Evolutionary conservation across 164 flowering plant species (phyloP).

Genomic region (Tetracentron sinense): DNA sequence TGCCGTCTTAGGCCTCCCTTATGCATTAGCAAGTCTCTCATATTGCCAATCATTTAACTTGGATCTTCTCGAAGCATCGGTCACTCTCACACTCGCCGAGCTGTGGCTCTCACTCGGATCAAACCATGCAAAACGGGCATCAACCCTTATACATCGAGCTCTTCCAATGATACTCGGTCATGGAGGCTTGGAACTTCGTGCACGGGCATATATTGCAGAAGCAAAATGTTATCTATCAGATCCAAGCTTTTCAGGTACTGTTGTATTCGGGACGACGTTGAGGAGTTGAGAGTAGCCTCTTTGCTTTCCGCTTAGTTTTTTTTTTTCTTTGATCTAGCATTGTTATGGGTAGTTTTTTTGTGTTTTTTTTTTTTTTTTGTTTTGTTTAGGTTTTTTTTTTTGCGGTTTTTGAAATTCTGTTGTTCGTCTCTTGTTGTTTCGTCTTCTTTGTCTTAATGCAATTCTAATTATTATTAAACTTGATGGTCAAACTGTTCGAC

Average conservation of each 20-base stretch:
- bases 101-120: conserved; percentile 88
- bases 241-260: conserved; percentile 67
- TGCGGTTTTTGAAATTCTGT: no score
- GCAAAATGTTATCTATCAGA: conserved; percentile 89
- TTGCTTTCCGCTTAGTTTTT: no score
- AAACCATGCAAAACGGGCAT: conserved; percentile 72
- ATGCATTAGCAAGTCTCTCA: conserved; percentile 88
- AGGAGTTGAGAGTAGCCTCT: no score
- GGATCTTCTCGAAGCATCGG: conserved; percentile 96
- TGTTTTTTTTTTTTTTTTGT: no score
- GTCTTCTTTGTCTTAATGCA: no score
- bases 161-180: conserved; percentile 91
- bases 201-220: conserved; percentile 79
- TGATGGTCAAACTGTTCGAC: no score
- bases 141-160: conserved; percentile 60
- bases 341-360: no score
- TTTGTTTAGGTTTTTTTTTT: no score
- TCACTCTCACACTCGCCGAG: conserved; percentile 76
- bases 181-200: conserved; percentile 91
- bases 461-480: no score
- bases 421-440: no score
- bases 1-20: conserved; percentile 79
- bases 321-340: background rate
- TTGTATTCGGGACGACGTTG: no score
- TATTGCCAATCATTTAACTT: conserved; percentile 87